phyloP scores from a whole-genome alignment of 1,284 basidiomycete species.

The Leccinum fuscescens region DNA sequence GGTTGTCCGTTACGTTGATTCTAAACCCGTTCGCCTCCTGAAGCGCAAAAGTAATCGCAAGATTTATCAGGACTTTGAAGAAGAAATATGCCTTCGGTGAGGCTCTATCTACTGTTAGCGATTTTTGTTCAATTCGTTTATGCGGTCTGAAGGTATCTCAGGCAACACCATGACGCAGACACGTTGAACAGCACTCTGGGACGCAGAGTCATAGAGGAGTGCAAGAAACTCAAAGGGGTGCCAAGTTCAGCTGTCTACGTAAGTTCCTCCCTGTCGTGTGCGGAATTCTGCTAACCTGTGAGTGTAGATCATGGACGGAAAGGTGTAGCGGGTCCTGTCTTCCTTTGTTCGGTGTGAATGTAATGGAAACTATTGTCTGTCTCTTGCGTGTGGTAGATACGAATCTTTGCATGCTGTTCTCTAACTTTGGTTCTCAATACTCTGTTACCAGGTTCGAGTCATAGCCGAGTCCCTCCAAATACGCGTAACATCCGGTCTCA shows the following conservation, averaged over 20 bases:
- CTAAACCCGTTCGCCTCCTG: neutral
- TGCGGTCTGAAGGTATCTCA: constrained; percentile 46
- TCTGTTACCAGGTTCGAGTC: neutral
- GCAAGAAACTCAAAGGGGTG: constrained; percentile 61
- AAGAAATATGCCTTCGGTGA: constrained; percentile 69
- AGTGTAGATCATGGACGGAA: constrained; percentile 23
- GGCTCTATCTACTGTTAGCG: neutral
- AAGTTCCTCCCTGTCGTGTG: constrained; percentile 1
- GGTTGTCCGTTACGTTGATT: neutral
- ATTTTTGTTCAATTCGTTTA: neutral
- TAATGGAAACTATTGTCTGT: neutral
- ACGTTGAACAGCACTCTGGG: constrained; percentile 48
- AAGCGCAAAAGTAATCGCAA: constrained; percentile 76
- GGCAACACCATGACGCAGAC: constrained; percentile 49
- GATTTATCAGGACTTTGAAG: constrained; percentile 73
- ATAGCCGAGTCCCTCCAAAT: neutral
- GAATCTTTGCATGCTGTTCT: neutral
- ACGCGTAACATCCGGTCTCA: neutral
- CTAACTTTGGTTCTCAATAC: neutral
- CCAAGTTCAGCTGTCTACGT: constrained; percentile 30
- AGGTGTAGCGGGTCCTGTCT: constrained; percentile 14
- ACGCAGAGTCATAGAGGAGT: constrained; percentile 58
- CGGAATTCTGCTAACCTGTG: neutral
- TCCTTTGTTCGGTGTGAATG: neutral
- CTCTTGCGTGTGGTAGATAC: neutral